Percentiles rank a stretch among this genome's conserved stretches.
These are phyloP conservation scores for Microbotryum silenes-acaulis DNA, from an alignment of 1,284 basidiomycete genomes.

Conservation along the genomic window DNA sequence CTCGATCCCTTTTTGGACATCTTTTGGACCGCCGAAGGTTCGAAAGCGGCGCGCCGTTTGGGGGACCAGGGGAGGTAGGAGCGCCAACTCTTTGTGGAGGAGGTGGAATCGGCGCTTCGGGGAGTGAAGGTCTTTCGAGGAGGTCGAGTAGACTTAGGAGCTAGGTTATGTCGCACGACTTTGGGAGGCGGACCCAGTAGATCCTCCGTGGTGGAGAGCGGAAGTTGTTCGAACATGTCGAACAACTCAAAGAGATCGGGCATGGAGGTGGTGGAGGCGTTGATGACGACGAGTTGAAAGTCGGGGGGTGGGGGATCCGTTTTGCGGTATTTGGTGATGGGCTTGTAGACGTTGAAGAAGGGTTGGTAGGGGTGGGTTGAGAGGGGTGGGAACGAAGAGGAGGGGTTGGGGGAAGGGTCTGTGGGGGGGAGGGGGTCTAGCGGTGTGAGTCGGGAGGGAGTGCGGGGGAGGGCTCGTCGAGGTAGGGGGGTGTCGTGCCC, in stretches of 20 bases:
- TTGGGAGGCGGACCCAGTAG: conserved; percentile 4
- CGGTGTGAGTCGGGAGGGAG: conserved; percentile 25
- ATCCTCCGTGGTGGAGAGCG: conserved; percentile 35
- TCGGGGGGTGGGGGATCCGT: conserved; percentile 71
- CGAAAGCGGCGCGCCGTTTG: neutral
- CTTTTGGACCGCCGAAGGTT: neutral
- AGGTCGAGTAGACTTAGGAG: neutral
- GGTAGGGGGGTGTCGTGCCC: conserved; percentile 48
- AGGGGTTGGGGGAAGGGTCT: conserved; percentile 3
- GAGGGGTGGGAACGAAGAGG: conserved; percentile 5
- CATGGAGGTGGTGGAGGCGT: conserved; percentile 64
- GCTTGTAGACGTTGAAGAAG: conserved; percentile 91
- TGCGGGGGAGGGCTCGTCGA: conserved; percentile 40
- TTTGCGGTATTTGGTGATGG: conserved; percentile 72
- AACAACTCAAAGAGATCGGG: conserved; percentile 62
- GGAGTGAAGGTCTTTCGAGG: neutral
- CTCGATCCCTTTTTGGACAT: conserved; percentile 9
- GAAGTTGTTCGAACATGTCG: conserved; percentile 55
- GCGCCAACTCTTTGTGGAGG: conserved; percentile 26
- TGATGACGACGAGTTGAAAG: conserved; percentile 75
- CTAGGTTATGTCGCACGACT: neutral
- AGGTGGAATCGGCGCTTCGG: neutral
- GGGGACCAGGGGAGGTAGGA: neutral
- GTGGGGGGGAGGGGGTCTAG: conserved; percentile 15
- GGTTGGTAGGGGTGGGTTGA: conserved; percentile 60